These are phyloP conservation scores for Zoysia pacifica DNA, from an alignment of 176 grass and related monocot genomes.

Conservation along the genomic window DNA sequence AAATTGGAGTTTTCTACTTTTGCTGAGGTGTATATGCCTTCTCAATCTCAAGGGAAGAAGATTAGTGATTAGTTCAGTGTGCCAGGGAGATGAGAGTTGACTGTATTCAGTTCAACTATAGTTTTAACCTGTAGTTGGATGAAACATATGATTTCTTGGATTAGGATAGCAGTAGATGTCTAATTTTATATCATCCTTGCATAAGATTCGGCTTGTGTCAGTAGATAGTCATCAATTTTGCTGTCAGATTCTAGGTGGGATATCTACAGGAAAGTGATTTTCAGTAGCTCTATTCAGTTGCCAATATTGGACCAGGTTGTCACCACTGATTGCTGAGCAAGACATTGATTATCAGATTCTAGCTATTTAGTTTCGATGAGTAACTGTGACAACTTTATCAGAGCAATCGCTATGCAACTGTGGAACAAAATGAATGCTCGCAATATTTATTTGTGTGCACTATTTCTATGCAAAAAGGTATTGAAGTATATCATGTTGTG, in stretches of 20 bases:
- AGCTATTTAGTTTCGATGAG: constrained; percentile 1
- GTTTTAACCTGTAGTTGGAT: neutral
- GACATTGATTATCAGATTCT: neutral
- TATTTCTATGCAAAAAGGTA: constrained; percentile 25
- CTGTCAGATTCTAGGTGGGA: neutral
- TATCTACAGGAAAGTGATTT: constrained; percentile 20
- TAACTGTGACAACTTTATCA: neutral
- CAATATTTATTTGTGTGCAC: constrained; percentile 19
- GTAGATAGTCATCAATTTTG: neutral
- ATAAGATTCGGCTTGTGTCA: neutral
- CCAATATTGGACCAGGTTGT: neutral
- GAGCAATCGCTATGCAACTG: constrained; percentile 1
- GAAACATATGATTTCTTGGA: neutral
- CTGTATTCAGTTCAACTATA: constrained; percentile 10
- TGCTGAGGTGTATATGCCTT: constrained; percentile 3
- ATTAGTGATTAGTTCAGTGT: neutral
- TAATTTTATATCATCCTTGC: neutral
- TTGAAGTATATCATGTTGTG: constrained; percentile 24
- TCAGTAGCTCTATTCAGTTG: neutral
- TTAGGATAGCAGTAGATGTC: neutral
- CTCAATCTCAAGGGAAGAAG: neutral
- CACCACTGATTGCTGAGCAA: neutral
- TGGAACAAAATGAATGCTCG: constrained; percentile 36
- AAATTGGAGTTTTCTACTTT: neutral
- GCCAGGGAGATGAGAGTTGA: neutral